These are phyloP conservation scores for Xylaria nigripes DNA, from an alignment of 495 filamentous ascomycete species.

Conservation along the genomic window DNA sequence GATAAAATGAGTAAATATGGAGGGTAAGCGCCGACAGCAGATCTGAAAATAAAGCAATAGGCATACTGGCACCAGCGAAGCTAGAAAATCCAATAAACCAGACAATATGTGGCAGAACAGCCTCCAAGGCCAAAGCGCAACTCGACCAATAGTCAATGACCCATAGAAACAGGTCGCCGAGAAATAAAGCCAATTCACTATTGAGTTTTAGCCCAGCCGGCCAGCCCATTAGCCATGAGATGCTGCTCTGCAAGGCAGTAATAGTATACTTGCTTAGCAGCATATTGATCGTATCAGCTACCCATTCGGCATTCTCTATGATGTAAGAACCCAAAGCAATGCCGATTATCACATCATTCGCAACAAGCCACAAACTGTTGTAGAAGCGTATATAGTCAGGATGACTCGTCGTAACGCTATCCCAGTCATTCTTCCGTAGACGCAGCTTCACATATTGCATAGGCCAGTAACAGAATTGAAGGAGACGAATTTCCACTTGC, in stretches of 20 bases:
- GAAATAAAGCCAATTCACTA: slow-evolving; percentile 83
- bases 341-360: slow-evolving; percentile 97
- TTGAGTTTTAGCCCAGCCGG: slow-evolving; percentile 98
- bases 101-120: slow-evolving; percentile 74
- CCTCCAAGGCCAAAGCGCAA: slow-evolving; percentile 66
- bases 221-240: slow-evolving; percentile 93
- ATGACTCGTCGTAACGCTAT: slow-evolving; percentile 89
- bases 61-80: slow-evolving; percentile 94
- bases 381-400: slow-evolving; percentile 99
- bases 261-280: slow-evolving; percentile 78
- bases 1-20: slow-evolving; percentile 97
- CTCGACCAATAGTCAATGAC: slow-evolving; percentile 96
- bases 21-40: slow-evolving; percentile 84
- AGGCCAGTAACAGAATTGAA: slow-evolving; percentile 99
- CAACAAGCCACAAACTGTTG: slow-evolving; percentile 96
- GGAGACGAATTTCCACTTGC: slow-evolving; percentile 93
- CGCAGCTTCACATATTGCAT: slow-evolving; percentile 90
- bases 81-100: slow-evolving; percentile 91
- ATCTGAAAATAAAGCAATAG: slow-evolving; percentile 92
- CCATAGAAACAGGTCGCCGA: slow-evolving; percentile 94
- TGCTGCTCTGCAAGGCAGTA: slow-evolving; percentile 78
- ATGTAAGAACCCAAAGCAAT: slow-evolving; percentile 95
- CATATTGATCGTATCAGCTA: slow-evolving; percentile 71
- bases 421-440: slow-evolving; percentile 84
- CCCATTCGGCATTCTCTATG: slow-evolving; percentile 84